phyloP scores from a whole-genome alignment of 495 filamentous ascomycete genomes.

The Aspergillus cavernicola region DNA sequence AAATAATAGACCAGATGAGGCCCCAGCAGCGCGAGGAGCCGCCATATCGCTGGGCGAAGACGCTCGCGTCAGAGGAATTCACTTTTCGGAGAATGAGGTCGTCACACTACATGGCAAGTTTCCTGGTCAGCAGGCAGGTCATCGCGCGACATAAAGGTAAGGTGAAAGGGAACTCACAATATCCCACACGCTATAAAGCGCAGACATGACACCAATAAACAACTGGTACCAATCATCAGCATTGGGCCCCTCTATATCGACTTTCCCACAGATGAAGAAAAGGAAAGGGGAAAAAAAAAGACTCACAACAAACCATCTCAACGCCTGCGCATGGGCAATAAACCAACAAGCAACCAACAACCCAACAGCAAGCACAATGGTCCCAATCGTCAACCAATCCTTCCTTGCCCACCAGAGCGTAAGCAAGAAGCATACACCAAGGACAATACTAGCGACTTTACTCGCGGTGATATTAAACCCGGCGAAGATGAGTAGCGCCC shows the following conservation, averaged over 20 bases:
- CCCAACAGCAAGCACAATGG: constrained; percentile 64
- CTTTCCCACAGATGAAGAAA: too few species aligned
- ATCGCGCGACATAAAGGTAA: too few species aligned
- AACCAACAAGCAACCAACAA: constrained; percentile 76
- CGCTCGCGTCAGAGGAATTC: constrained; percentile 75
- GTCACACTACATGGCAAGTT: constrained; percentile 62
- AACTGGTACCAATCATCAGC: constrained; percentile 32
- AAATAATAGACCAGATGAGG: constrained; percentile 71
- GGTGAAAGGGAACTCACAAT: constrained; percentile 50
- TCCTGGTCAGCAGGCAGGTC: background rate
- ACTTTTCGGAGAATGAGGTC: constrained; percentile 81
- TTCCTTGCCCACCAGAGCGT: constrained; percentile 76
- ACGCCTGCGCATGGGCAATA: constrained; percentile 66
- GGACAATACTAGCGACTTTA: constrained; percentile 68
- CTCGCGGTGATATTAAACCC: constrained; percentile 77
- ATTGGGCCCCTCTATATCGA: too few species aligned
- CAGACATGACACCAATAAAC: constrained; percentile 78
- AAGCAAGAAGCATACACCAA: constrained; percentile 70
- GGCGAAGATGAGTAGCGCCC: constrained; percentile 72
- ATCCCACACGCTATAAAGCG: constrained; percentile 78
- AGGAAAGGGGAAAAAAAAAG: background rate
- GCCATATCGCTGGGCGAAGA: constrained; percentile 73
- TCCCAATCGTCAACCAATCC: constrained; percentile 73
- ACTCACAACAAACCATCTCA: constrained; percentile 67
- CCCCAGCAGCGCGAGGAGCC: constrained; percentile 82